A percentile compares a stretch with the other conserved stretches of the same genome.
Conservation (phyloP, 2,329 filamentous ascomycete species). For the Capronia epimyces region DNA sequence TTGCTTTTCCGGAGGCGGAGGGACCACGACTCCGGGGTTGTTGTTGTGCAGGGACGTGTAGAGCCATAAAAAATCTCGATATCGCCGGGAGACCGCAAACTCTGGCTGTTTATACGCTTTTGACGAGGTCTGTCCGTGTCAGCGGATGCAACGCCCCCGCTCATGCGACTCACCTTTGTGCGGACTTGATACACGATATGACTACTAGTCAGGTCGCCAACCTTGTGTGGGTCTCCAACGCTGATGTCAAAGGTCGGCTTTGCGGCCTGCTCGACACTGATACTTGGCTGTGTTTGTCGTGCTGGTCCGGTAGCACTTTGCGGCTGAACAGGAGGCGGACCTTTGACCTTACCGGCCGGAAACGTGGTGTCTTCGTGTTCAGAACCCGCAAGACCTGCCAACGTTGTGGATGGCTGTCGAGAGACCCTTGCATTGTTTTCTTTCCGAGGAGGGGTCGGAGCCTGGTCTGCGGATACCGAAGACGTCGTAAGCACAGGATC, state of each 20-base stretch:
- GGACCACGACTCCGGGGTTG: slow-evolving; percentile 90
- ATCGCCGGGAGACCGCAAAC: slow-evolving; percentile 88
- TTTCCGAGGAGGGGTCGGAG: slow-evolving; percentile 56
- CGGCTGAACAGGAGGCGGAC: slow-evolving; percentile 56
- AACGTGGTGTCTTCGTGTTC: slow-evolving; percentile 64
- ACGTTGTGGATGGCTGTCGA: slow-evolving; percentile 33
- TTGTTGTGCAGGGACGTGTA: slow-evolving; percentile 92
- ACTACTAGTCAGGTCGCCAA: slow-evolving; percentile 91
- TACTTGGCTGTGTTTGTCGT: slow-evolving; percentile 63
- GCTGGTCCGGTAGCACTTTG: slow-evolving; percentile 41
- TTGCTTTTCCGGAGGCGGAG: slow-evolving; percentile 95
- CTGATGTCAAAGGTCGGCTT: slow-evolving; percentile 86
- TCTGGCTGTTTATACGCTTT: slow-evolving; percentile 91
- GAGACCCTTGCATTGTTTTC: slow-evolving; percentile 42
- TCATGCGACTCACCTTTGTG: slow-evolving; percentile 64
- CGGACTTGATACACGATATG: slow-evolving; percentile 96
- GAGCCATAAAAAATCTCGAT: slow-evolving; percentile 95
- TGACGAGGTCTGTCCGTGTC: slow-evolving; percentile 67
- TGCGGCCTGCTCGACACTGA: slow-evolving; percentile 86
- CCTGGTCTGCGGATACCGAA: slow-evolving; percentile 46
- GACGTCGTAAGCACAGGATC: slow-evolving; percentile 29
- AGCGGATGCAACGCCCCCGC: slow-evolving; percentile 9
- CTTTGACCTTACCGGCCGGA: slow-evolving; percentile 57
- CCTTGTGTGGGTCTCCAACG: slow-evolving; percentile 95
- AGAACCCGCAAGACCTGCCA: slow-evolving; percentile 58